Evolutionary conservation across 169 alveolate species (phyloP), one percentile per base, ranked within the genome.

Genomic region (Plasmodium billcollinsi): DNA sequence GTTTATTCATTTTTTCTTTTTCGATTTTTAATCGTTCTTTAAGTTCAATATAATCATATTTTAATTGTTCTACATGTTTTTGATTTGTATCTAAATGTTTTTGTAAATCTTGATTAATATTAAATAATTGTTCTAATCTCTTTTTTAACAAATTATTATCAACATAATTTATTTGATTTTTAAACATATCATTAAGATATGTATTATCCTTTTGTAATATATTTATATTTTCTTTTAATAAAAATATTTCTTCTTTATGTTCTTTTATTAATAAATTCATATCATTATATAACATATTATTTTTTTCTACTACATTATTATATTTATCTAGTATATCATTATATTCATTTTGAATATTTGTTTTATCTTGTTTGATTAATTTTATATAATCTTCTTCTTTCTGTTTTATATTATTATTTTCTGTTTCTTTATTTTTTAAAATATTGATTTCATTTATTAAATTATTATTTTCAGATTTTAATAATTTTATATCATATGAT

Each of bases 311-410:
- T n/a, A 69, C 61, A 0, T 12, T 5, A 4, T 70, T 72, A 47
- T 83, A 69, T 18, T 83, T 83, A 15, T 83, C 70, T 1, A 45
- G 6, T 43, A 71, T 21, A 58, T 21, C 66, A 20, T 69, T 33
- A 3, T 54, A 61, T 18, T 83, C 85, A 8, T 54, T 71, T 50
- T 70, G 73, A 33, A 83, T 14, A 39, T 54, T 83, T 7, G 12
- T 29, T 56, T 83, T 83, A 47, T 83, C 91, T 9, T 67, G 18
- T 43, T 83, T 67, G 0, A 83, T 29, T 5, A 67, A 49, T 14
- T 59, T 20, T 4, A 83, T 6, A 54, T 58, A 83, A 33, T 69
- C 74, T 59, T 83, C 85, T 72, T 83, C 91, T 66, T 83, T 83
- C 9, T 56, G 47, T 15, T 58, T 83, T 39, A 83, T 58, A 70